These are phyloP conservation scores for Parafenestella ontariensis DNA, from an alignment of 2,329 filamentous ascomycete genomes.

Conservation along the genomic window DNA sequence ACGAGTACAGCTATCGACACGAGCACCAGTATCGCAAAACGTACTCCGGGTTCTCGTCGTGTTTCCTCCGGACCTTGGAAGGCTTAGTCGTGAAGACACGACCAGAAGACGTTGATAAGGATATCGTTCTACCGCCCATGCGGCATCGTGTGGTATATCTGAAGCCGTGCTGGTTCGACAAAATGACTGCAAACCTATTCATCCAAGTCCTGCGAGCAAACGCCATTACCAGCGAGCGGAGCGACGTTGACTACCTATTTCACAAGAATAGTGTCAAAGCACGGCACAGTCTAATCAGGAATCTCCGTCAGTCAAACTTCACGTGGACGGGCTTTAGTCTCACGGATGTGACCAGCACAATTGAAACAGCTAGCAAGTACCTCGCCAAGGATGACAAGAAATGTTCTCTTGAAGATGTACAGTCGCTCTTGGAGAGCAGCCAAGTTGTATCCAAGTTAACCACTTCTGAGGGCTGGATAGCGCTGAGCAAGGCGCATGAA, in stretches of 20 bases:
- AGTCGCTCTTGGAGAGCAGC: constrained; percentile 70
- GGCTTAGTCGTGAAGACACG: constrained; percentile 82
- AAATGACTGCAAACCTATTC: constrained; percentile 82
- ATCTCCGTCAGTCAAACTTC: constrained; percentile 83
- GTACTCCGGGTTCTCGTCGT: constrained; percentile 61
- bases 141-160: constrained; percentile 75
- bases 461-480: constrained; percentile 67
- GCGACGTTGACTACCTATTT: constrained; percentile 88
- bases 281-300: constrained; percentile 73
- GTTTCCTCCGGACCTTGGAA: constrained; percentile 74
- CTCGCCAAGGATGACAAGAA: constrained; percentile 66
- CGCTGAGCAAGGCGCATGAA: constrained; percentile 75
- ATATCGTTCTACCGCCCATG: constrained; percentile 73
- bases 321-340: constrained; percentile 80
- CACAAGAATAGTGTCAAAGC: constrained; percentile 74
- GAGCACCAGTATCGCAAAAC: constrained; percentile 60
- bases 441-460: constrained; percentile 66
- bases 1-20: constrained; percentile 68
- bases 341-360: constrained; percentile 67
- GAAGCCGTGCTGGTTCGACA: constrained; percentile 85
- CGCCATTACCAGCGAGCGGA: constrained; percentile 83
- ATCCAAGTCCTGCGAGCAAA: constrained; percentile 85
- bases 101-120: constrained; percentile 70
- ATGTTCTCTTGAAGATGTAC: constrained; percentile 67
- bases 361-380: constrained; percentile 73